These are phyloP conservation scores for Fremontodendron californicum DNA, from an alignment of 345 rosid genomes.

Conservation along the genomic window DNA sequence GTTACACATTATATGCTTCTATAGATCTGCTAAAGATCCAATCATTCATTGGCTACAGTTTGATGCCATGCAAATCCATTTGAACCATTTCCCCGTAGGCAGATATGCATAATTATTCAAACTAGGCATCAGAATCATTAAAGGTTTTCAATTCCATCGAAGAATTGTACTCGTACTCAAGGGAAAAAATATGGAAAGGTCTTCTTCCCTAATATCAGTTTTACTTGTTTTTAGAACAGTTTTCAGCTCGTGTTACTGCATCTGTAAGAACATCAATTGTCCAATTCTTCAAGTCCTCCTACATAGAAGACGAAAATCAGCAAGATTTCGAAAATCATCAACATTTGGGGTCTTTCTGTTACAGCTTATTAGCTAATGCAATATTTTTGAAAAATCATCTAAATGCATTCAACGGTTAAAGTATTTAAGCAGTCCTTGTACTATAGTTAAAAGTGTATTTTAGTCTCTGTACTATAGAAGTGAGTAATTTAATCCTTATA, in stretches of 20 bases:
- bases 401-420: background rate
- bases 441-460: too few species aligned
- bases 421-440: too few species aligned
- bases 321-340: background rate
- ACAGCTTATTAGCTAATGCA: background rate
- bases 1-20: background rate
- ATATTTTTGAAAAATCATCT: background rate
- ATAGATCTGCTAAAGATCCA: conserved; percentile 3
- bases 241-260: conserved; percentile 74
- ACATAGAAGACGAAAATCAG: conserved; percentile 13
- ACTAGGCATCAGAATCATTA: background rate
- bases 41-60: background rate
- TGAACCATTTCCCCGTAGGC: background rate
- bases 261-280: conserved; percentile 79
- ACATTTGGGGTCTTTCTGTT: background rate
- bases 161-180: background rate
- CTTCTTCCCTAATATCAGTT: background rate
- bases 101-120: background rate
- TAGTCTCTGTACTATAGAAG: too few species aligned
- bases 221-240: conserved; percentile 37
- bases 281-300: conserved; percentile 91
- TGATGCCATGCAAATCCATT: background rate
- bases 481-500: too few species aligned
- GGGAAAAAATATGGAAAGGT: background rate
- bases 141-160: background rate